These are phyloP conservation scores for Rubia balearica DNA, from an alignment of 305 asterid species.

Conservation along the genomic window DNA sequence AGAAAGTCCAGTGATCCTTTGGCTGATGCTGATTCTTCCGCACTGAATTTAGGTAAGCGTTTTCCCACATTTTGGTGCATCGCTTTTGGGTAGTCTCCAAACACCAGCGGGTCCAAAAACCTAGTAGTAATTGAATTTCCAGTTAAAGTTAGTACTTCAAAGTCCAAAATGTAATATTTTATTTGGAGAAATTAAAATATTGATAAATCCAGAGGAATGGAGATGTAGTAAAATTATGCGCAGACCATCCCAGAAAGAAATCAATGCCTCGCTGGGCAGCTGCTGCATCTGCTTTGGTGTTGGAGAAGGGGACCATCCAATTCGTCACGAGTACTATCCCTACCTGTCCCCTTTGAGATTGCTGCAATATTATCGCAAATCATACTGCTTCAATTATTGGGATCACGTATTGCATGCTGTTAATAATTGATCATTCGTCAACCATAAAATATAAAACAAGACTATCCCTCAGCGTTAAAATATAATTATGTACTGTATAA, in stretches of 20 bases:
- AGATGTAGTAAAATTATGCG: no score
- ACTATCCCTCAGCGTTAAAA: no score
- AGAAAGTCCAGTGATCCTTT: conserved; percentile 24
- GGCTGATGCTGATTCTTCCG: conserved; percentile 13
- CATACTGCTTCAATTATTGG: neutral
- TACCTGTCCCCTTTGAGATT: conserved; percentile 43
- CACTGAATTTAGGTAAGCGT: conserved; percentile 15
- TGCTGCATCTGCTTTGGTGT: conserved; percentile 13
- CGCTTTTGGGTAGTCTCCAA: conserved; percentile 17
- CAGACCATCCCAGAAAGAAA: conserved; percentile 10
- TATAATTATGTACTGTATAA: no score
- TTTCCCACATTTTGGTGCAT: conserved; percentile 10
- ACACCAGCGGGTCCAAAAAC: conserved; percentile 14
- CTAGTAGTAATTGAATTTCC: neutral
- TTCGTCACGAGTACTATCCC: conserved; percentile 39
- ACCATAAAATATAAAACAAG: no score
- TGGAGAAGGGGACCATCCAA: conserved; percentile 38
- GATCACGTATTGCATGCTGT: neutral
- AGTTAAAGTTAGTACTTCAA: no score
- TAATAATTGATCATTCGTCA: neutral
- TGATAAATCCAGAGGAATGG: neutral
- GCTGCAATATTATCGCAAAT: neutral
- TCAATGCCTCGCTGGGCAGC: conserved; percentile 26
- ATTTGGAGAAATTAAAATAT: no score
- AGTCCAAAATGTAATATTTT: no score